Conservation (phyloP, 2,329 filamentous ascomycete genomes). For the Scedosporium aurantiacum region DNA sequence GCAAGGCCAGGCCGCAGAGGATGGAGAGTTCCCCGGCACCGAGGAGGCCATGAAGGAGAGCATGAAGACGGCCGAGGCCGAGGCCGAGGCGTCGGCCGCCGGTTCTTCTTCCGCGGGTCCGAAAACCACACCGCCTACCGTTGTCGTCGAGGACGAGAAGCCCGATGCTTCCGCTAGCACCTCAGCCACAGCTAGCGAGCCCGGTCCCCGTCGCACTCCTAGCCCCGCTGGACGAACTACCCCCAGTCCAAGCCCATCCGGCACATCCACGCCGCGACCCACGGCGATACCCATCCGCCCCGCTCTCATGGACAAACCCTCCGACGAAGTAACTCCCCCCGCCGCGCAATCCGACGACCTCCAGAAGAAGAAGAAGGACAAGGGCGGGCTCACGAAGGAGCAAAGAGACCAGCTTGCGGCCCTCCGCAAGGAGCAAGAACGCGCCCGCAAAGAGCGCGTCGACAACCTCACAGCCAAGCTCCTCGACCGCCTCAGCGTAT, state of each 20-base stretch:
- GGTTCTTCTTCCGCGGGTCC: slow-evolving; percentile 17
- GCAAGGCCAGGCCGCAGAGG: slow-evolving; percentile 38
- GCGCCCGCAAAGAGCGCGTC: slow-evolving; percentile 80
- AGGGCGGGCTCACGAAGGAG: slow-evolving; percentile 81
- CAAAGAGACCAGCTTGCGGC: slow-evolving; percentile 85
- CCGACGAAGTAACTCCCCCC: slow-evolving; percentile 57
- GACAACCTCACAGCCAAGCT: slow-evolving; percentile 76
- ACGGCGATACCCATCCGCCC: slow-evolving; percentile 63
- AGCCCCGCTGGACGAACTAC: slow-evolving; percentile 10
- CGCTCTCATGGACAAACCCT: slow-evolving; percentile 72
- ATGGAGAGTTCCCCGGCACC: slow-evolving; percentile 45
- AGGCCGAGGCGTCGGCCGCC: slow-evolving; percentile 17
- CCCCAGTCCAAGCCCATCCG: slow-evolving; percentile 19
- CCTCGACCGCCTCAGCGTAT: slow-evolving; percentile 78
- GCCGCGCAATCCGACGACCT: slow-evolving; percentile 58
- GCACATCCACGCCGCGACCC: slow-evolving; percentile 27
- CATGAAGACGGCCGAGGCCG: slow-evolving; percentile 28
- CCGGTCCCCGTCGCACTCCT: slow-evolving; percentile 29
- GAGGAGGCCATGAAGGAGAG: slow-evolving; percentile 47
- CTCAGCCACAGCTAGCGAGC: slow-evolving; percentile 15
- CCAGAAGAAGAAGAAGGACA: slow-evolving; percentile 26
- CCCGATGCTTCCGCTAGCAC: slow-evolving; percentile 17
- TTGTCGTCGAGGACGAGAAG: slow-evolving; percentile 24
- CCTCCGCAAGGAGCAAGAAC: slow-evolving; percentile 75
- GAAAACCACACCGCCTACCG: slow-evolving; percentile 19